Evolutionary conservation across 257 asterid species (phyloP).

Genomic region (Solanum paucissectum): DNA sequence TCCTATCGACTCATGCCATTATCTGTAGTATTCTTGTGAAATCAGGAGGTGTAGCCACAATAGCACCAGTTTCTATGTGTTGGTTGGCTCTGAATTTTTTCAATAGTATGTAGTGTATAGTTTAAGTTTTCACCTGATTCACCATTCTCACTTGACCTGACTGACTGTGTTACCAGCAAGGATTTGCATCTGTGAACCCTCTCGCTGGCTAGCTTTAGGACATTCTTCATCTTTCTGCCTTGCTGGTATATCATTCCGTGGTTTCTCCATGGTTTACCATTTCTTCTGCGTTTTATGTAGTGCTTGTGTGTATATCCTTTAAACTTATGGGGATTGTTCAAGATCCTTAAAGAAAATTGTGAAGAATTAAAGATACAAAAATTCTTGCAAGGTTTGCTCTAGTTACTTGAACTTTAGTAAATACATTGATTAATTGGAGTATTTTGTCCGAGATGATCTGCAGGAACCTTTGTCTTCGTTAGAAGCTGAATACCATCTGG

Average conservation of each 20-base stretch:
- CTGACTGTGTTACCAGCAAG: background rate
- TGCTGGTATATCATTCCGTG: background rate
- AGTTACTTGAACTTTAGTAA: background rate
- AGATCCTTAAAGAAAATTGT: background rate
- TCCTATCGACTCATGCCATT: background rate
- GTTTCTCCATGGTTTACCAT: background rate
- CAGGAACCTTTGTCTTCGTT: slow-evolving; percentile 87
- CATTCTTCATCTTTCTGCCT: background rate
- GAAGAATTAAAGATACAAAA: background rate
- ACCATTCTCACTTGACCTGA: background rate
- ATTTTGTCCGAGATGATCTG: slow-evolving; percentile 3
- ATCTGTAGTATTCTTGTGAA: background rate
- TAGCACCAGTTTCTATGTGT: background rate
- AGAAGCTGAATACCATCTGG: slow-evolving; percentile 67
- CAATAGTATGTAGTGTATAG: background rate
- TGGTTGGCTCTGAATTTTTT: background rate
- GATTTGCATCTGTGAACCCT: background rate
- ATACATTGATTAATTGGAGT: background rate
- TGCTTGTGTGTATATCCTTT: background rate
- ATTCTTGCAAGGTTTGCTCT: background rate
- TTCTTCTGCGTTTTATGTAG: background rate
- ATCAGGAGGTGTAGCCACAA: background rate
- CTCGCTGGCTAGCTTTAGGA: background rate
- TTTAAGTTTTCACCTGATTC: background rate
- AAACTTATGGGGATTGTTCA: background rate